phyloP scores from a whole-genome alignment of 352 stramenopile species.

The Globisporangium rhizosaccharum region DNA sequence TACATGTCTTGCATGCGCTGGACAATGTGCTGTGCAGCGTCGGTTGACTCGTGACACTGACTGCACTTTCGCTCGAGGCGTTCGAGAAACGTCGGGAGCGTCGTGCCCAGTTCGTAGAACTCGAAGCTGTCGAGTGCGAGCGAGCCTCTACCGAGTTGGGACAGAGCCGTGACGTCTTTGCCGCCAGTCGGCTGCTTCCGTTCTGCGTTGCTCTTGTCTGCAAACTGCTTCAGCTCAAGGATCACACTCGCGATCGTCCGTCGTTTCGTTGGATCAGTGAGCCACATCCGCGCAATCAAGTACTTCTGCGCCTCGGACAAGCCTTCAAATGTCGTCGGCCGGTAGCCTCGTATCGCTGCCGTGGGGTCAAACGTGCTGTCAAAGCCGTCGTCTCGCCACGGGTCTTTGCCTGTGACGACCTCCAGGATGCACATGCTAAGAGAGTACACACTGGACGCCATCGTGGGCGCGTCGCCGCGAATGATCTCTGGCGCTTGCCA shows the following conservation, averaged over 20 bases:
- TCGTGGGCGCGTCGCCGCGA: background rate
- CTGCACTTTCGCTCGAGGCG: background rate
- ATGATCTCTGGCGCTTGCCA: conserved; percentile 5
- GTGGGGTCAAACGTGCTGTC: too few relatives aligned
- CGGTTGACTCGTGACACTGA: background rate
- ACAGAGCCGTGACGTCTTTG: background rate
- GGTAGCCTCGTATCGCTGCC: background rate
- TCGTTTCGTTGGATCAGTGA: background rate
- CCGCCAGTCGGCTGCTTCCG: background rate
- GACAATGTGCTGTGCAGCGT: background rate
- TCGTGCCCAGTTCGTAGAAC: background rate
- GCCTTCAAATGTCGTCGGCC: background rate
- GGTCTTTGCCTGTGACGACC: background rate
- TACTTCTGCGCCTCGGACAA: background rate
- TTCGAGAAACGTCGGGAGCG: background rate
- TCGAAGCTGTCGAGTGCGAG: background rate
- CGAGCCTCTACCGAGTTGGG: background rate
- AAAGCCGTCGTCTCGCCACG: background rate
- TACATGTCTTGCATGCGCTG: background rate
- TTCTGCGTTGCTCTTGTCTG: background rate
- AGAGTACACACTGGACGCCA: conserved; percentile 5
- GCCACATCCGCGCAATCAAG: conserved; percentile 1
- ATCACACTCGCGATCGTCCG: background rate
- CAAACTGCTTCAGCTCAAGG: background rate
- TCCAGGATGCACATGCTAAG: conserved; percentile 6